Conservation (phyloP, 352 stramenopile genomes). For the Thraustotheca clavata region DNA sequence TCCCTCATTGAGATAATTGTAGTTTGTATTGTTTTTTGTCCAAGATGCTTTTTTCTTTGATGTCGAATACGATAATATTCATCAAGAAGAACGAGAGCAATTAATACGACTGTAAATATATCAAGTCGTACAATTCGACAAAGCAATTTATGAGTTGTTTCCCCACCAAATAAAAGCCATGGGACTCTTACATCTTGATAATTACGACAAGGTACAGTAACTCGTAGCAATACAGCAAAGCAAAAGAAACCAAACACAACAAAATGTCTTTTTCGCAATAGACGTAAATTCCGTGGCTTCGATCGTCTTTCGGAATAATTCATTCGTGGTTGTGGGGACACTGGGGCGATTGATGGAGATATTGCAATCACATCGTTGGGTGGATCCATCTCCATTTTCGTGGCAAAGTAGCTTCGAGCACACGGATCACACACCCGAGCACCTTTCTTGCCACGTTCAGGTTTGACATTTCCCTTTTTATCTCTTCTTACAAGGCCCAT, state of each 20-base stretch:
- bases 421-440: conserved; percentile 66
- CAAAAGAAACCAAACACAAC: conserved; percentile 16
- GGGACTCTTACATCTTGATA: neutral
- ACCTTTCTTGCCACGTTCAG: conserved; percentile 56
- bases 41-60: too few relatives aligned
- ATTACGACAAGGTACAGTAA: neutral
- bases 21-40: too few relatives aligned
- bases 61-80: conserved; percentile 7
- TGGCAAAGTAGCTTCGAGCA: conserved; percentile 46
- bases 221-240: conserved; percentile 8
- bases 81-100: conserved; percentile 7
- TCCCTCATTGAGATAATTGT: too few relatives aligned
- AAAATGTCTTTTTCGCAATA: conserved; percentile 21
- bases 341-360: neutral
- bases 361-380: neutral
- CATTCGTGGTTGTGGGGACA: neutral
- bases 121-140: conserved; percentile 14
- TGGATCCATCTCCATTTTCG: conserved; percentile 22
- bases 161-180: neutral
- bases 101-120: conserved; percentile 11
- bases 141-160: neutral
- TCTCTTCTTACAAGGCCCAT: conserved; percentile 12
- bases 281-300: conserved; percentile 25
- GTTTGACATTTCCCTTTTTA: conserved; percentile 33
- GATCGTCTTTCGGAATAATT: conserved; percentile 17